These are phyloP conservation scores for Cryptococcus sp. DNA, from an alignment of 1,284 basidiomycete genomes.

Conservation along the genomic window DNA sequence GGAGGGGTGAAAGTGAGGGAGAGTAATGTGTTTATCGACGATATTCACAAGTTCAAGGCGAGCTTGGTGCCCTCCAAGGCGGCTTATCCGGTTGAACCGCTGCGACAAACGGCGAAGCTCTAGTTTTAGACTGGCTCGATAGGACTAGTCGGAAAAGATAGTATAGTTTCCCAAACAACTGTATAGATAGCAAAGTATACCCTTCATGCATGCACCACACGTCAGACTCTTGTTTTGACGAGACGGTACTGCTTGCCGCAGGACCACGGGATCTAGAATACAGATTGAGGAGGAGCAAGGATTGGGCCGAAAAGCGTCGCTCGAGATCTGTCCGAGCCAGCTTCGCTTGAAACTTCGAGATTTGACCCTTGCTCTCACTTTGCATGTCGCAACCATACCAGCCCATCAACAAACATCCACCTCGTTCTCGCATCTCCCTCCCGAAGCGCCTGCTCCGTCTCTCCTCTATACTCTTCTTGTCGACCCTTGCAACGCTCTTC, in stretches of 20 bases:
- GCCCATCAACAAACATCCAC: not conserved
- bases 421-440: not conserved
- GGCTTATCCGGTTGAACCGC: constrained; percentile 47
- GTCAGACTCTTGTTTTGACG: no score
- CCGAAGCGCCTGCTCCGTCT: not conserved
- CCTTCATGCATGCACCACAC: no score
- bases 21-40: constrained; percentile 60
- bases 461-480: not conserved
- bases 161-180: no score
- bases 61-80: constrained; percentile 50
- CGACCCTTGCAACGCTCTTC: not conserved
- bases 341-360: no score
- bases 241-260: no score
- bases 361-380: not conserved
- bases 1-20: constrained; percentile 43
- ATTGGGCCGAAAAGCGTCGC: no score
- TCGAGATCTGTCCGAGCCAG: no score
- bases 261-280: no score
- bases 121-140: no score
- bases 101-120: constrained; percentile 10
- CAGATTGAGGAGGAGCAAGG: no score
- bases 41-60: constrained; percentile 67
- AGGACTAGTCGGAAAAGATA: no score
- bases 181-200: no score
- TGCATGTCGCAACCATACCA: not conserved